phyloP scores from a whole-genome alignment of 192 early-diverging fungal genomes.

The Mortierella antarctica region DNA sequence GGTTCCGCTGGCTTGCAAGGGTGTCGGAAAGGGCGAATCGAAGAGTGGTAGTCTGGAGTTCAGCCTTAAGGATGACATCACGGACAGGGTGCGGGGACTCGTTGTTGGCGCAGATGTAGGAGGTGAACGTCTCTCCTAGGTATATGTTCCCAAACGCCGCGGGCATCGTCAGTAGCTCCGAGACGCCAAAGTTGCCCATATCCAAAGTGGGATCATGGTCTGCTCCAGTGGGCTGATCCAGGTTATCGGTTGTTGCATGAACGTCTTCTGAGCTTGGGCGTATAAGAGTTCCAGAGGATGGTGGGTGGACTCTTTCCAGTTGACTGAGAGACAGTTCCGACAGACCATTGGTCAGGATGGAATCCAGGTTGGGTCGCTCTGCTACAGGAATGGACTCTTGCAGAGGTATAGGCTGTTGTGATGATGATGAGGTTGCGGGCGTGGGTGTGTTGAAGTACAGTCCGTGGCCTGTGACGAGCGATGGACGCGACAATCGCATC shows the following conservation, averaged over 20 bases:
- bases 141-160: constrained; percentile 93
- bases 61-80: constrained; percentile 81
- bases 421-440: constrained; percentile 34
- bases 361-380: constrained; percentile 55
- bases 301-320: constrained; percentile 48
- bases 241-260: neutral
- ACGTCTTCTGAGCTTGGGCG: neutral
- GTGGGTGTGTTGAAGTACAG: constrained; percentile 51
- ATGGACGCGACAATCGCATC: constrained; percentile 87
- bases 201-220: constrained; percentile 14
- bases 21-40: constrained; percentile 81
- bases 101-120: constrained; percentile 91
- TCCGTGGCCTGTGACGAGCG: constrained; percentile 64
- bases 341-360: constrained; percentile 53
- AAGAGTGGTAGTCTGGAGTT: constrained; percentile 89
- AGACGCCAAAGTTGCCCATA: constrained; percentile 71
- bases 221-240: neutral
- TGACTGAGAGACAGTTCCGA: constrained; percentile 49
- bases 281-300: constrained; percentile 10
- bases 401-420: neutral
- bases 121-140: constrained; percentile 91
- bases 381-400: neutral
- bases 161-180: constrained; percentile 82
- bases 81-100: constrained; percentile 74
- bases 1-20: constrained; percentile 23